Evolutionary conservation across 768 basidiomycete species (phyloP).

Genomic region (Suillus tomentosus): DNA sequence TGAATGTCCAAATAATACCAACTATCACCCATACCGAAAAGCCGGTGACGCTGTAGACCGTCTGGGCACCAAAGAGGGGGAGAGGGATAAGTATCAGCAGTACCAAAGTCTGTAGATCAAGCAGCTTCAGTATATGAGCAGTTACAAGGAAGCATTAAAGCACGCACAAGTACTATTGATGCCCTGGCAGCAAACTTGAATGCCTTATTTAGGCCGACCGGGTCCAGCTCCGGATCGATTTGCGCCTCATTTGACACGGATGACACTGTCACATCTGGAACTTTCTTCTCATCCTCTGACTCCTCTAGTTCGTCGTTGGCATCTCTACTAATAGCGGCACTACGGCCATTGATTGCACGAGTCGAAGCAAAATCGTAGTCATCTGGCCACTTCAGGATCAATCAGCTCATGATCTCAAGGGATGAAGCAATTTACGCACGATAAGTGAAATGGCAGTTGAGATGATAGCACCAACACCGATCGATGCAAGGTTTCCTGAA

Average conservation of each 20-base stretch:
- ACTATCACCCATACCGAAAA: conserved; percentile 81
- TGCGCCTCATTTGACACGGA: conserved; percentile 39
- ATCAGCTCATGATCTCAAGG: background rate
- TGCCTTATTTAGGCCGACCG: conserved; percentile 64
- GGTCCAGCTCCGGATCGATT: conserved; percentile 63
- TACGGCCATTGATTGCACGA: conserved; percentile 64
- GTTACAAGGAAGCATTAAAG: background rate
- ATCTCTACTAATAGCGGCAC: conserved; percentile 18
- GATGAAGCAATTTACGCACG: conserved; percentile 39
- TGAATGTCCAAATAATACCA: conserved; percentile 84
- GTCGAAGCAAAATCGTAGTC: conserved; percentile 82
- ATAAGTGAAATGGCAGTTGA: conserved; percentile 64
- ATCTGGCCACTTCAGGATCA: conserved; percentile 62
- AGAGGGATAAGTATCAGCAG: conserved; percentile 79
- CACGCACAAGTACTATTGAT: conserved; percentile 62
- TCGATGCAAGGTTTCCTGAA: conserved; percentile 86
- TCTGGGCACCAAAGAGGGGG: conserved; percentile 82
- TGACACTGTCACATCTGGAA: conserved; percentile 29
- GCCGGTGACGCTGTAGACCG: conserved; percentile 64
- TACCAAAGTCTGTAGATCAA: conserved; percentile 48
- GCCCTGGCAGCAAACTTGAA: conserved; percentile 82
- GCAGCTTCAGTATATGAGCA: conserved; percentile 5
- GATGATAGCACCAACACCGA: conserved; percentile 79
- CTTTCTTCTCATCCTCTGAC: conserved; percentile 41
- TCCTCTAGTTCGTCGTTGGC: conserved; percentile 22